These are phyloP conservation scores for Eimeria mitis DNA, from an alignment of 169 alveolate species.

Conservation along the genomic window DNA sequence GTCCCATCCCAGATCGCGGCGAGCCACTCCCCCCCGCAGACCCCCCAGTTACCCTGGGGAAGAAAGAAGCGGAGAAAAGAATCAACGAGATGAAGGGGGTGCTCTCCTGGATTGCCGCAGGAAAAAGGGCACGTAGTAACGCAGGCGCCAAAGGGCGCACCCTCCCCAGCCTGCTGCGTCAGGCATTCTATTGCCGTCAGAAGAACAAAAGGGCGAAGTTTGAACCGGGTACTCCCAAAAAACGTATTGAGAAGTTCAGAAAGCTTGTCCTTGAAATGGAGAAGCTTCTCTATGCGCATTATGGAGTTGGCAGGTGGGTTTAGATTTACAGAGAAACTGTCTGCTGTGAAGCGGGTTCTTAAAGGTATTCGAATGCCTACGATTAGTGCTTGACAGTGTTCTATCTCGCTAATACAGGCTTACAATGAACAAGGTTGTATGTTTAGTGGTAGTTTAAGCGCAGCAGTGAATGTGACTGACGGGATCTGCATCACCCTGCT, in stretches of 20 bases:
- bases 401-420: not conserved
- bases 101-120: not conserved
- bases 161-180: not conserved
- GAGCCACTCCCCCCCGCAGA: not conserved
- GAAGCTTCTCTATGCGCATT: no score
- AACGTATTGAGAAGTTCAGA: not conserved
- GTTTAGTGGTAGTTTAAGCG: not conserved
- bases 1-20: not conserved
- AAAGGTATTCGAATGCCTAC: not conserved
- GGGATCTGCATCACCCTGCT: not conserved
- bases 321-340: not conserved
- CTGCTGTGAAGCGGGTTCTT: not conserved
- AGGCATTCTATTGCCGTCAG: not conserved
- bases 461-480: not conserved
- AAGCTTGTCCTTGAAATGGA: not conserved
- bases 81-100: not conserved
- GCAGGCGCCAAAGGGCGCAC: not conserved
- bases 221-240: not conserved
- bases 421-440: not conserved
- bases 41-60: not conserved
- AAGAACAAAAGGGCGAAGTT: not conserved
- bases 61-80: not conserved
- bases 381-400: not conserved
- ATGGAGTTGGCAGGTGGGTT: not conserved
- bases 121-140: not conserved